phyloP scores from a whole-genome alignment of 2,329 filamentous ascomycete genomes.

The Phaeophleospora eucalypticola region DNA sequence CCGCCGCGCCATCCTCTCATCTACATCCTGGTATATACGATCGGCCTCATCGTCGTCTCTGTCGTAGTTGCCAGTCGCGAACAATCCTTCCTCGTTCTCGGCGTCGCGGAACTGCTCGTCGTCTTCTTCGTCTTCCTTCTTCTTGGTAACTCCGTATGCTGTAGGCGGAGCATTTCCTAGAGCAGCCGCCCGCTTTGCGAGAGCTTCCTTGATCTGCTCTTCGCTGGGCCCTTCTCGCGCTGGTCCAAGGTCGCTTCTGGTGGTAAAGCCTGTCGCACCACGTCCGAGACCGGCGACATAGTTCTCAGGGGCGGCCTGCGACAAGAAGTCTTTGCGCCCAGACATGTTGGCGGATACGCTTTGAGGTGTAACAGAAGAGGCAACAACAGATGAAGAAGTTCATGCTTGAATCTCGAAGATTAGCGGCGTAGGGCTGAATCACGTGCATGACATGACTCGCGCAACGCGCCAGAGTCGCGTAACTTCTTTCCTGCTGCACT shows the following conservation, averaged over 20 bases:
- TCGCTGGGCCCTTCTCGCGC: conserved; percentile 92
- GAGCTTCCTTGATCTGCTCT: conserved; percentile 96
- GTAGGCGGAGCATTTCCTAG: conserved; percentile 69
- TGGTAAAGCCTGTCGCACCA: conserved; percentile 97
- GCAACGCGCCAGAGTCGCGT: too few relatives aligned
- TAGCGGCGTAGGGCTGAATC: not conserved
- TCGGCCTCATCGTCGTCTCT: conserved; percentile 98
- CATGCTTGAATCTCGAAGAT: not conserved
- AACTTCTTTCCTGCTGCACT: too few relatives aligned
- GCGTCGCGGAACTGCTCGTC: conserved; percentile 89
- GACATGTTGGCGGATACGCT: conserved; percentile 50
- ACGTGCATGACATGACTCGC: not conserved
- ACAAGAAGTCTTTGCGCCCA: conserved; percentile 77
- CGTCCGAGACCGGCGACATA: conserved; percentile 91
- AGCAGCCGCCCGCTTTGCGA: conserved; percentile 86
- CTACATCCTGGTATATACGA: conserved; percentile 89
- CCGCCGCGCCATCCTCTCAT: conserved; percentile 93
- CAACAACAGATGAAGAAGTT: not conserved
- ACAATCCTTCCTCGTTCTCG: conserved; percentile 93
- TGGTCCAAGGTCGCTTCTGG: conserved; percentile 90
- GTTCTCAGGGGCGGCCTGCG: conserved; percentile 64
- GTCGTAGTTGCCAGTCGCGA: conserved; percentile 92
- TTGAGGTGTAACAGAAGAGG: too few relatives aligned
- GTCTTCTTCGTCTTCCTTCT: conserved; percentile 69
- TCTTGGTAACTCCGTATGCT: conserved; percentile 65